phyloP scores from a whole-genome alignment of 768 basidiomycete genomes.

The Omphalotus guepiniiformis region DNA sequence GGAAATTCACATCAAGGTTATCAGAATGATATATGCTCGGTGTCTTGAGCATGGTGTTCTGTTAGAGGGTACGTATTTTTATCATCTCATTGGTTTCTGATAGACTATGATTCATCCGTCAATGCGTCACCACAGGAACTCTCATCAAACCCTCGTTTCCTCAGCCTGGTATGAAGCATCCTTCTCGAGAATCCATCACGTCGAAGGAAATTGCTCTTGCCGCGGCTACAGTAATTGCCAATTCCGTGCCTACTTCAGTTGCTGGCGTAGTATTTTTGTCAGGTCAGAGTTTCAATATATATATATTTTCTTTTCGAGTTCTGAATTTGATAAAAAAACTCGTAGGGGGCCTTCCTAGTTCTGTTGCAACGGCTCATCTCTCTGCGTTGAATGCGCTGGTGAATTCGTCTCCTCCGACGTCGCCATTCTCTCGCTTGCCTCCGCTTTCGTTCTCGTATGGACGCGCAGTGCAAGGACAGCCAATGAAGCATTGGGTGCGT shows the following conservation, averaged over 20 bases:
- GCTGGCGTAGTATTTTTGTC: constrained; percentile 49
- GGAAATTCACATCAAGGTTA: constrained; percentile 43
- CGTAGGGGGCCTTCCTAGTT: constrained; percentile 41
- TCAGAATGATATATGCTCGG: constrained; percentile 40
- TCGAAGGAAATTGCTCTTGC: constrained; percentile 41
- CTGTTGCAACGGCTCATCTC: constrained; percentile 37
- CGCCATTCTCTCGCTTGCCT: constrained; percentile 37
- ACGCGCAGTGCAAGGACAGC: constrained; percentile 45
- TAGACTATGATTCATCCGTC: not conserved
- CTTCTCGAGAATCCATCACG: constrained; percentile 30
- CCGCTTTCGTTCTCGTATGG: constrained; percentile 48
- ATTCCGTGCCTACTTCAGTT: constrained; percentile 41
- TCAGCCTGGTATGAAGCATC: constrained; percentile 42
- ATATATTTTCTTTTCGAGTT: not conserved
- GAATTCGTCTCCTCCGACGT: constrained; percentile 26
- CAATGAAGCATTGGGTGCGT: constrained; percentile 40
- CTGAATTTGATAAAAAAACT: not conserved
- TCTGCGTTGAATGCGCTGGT: constrained; percentile 36
- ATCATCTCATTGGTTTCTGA: not conserved
- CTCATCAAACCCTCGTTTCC: constrained; percentile 51
- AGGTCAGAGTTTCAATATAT: constrained; percentile 35
- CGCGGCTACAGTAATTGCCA: constrained; percentile 40
- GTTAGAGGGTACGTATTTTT: constrained; percentile 36
- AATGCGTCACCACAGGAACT: constrained; percentile 40
- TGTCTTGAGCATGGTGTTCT: constrained; percentile 43